Evolutionary conservation across 306 rosid genomes (phyloP).

Genomic region (Aeschynomene evenia): DNA sequence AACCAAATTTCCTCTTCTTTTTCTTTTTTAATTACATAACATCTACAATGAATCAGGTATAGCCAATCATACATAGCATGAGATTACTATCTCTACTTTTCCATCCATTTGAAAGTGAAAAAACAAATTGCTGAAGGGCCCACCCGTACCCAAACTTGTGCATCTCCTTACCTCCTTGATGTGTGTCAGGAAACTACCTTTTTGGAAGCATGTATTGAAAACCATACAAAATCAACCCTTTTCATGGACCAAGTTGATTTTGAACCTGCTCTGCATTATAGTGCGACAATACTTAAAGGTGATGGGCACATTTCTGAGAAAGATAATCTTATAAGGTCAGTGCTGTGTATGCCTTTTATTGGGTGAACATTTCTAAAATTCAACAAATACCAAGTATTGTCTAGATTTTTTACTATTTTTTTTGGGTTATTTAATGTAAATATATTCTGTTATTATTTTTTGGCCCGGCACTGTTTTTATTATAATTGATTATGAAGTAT

Average conservation of each 20-base stretch:
- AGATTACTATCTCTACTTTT: neutral
- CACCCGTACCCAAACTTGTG: slow-evolving; percentile 11
- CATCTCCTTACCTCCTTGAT: slow-evolving; percentile 24
- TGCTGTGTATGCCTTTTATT: slow-evolving; percentile 20
- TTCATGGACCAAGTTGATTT: slow-evolving; percentile 99
- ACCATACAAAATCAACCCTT: slow-evolving; percentile 94
- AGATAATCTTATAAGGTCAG: slow-evolving; percentile 57
- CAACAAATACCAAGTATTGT: neutral
- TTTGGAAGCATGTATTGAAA: slow-evolving; percentile 98
- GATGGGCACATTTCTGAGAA: slow-evolving; percentile 55
- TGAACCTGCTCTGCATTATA: slow-evolving; percentile 86
- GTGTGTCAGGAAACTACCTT: slow-evolving; percentile 82
- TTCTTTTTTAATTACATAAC: neutral
- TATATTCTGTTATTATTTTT: slow-evolving; percentile 6
- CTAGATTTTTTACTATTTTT: slow-evolving; percentile 9
- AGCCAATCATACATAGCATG: slow-evolving; percentile 20
- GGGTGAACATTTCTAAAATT: slow-evolving; percentile 16
- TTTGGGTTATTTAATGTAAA: neutral
- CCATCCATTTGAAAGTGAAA: neutral
- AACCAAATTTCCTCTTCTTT: neutral
- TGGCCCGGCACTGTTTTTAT: neutral
- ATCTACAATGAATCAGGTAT: neutral
- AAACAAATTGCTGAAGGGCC: neutral
- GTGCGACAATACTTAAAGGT: slow-evolving; percentile 69
- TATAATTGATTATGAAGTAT: slow-evolving; percentile 24